Conservation (phyloP, 2,329 filamentous ascomycete genomes). For the Botrytis paeoniae region DNA sequence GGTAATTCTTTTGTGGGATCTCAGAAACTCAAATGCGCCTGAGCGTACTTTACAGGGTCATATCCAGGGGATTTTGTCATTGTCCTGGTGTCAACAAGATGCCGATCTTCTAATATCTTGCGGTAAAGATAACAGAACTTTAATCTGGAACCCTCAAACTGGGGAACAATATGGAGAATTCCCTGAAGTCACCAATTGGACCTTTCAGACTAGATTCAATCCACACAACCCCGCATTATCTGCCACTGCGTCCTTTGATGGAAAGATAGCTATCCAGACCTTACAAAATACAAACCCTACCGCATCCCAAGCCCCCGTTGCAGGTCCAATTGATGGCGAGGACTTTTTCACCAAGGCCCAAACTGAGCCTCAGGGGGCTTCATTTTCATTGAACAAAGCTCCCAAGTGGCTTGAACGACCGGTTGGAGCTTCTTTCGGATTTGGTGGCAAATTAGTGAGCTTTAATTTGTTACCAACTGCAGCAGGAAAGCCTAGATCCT, state of each 20-base stretch:
- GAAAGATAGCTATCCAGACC: slow-evolving; percentile 91
- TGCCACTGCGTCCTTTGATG: slow-evolving; percentile 94
- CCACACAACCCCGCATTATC: slow-evolving; percentile 88
- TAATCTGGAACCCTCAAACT: slow-evolving; percentile 94
- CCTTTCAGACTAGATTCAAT: slow-evolving; percentile 92
- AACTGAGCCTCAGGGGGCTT: slow-evolving; percentile 83
- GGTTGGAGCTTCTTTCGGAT: slow-evolving; percentile 85
- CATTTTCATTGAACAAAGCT: slow-evolving; percentile 80
- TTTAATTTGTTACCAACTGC: slow-evolving; percentile 60
- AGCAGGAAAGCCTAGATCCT: slow-evolving; percentile 63
- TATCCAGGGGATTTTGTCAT: slow-evolving; percentile 85
- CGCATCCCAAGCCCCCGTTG: slow-evolving; percentile 62
- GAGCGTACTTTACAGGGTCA: slow-evolving; percentile 88
- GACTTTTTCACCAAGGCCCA: slow-evolving; percentile 97
- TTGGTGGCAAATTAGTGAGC: slow-evolving; percentile 86
- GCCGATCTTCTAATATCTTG: slow-evolving; percentile 84
- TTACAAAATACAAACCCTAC: slow-evolving; percentile 88
- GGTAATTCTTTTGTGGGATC: slow-evolving; percentile 87
- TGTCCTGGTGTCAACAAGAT: slow-evolving; percentile 95
- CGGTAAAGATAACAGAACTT: slow-evolving; percentile 92
- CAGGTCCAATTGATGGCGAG: slow-evolving; percentile 76
- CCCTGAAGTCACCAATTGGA: slow-evolving; percentile 98
- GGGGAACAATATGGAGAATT: slow-evolving; percentile 88
- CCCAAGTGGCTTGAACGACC: slow-evolving; percentile 90
- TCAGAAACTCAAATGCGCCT: slow-evolving; percentile 92